phyloP scores from a whole-genome alignment of 257 asterid species.

The Ophiorrhiza pumila region DNA sequence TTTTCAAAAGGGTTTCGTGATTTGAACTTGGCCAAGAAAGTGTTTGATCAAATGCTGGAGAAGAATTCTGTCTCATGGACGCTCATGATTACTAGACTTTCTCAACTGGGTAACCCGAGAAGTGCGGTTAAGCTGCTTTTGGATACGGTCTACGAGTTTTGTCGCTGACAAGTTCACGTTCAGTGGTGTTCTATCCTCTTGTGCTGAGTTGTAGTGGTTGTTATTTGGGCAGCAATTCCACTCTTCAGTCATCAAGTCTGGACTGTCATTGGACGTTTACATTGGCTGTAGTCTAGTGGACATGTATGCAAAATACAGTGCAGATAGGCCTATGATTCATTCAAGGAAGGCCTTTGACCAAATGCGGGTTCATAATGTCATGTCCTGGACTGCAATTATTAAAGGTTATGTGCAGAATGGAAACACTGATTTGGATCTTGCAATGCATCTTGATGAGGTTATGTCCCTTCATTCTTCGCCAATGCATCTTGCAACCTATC shows the following conservation, averaged over 20 bases:
- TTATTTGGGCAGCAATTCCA: constrained; percentile 65
- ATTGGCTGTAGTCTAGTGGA: constrained; percentile 93
- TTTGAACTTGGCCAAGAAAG: constrained; percentile 51
- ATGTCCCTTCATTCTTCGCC: constrained; percentile 53
- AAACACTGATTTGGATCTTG: constrained; percentile 39
- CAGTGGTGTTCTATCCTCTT: constrained; percentile 19
- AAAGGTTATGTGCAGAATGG: constrained; percentile 72
- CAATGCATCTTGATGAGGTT: constrained; percentile 74
- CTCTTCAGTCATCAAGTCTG: constrained; percentile 52
- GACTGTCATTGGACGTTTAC: constrained; percentile 63
- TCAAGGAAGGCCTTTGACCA: constrained; percentile 70
- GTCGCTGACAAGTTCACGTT: too few species aligned
- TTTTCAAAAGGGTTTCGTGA: constrained; percentile 32
- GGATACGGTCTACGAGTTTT: constrained; percentile 9
- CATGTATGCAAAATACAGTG: constrained; percentile 67
- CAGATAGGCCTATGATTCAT: constrained; percentile 50
- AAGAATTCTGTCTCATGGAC: too few species aligned
- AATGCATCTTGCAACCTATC: constrained; percentile 68
- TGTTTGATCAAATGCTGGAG: constrained; percentile 29
- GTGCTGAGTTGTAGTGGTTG: constrained; percentile 61
- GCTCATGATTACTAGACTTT: too few species aligned
- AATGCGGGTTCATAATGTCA: constrained; percentile 76
- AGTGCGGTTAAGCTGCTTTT: too few species aligned
- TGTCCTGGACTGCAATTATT: constrained; percentile 91
- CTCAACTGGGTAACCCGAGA: background rate